Evolutionary conservation across 768 basidiomycete species (phyloP), one percentile per base, ranked within the genome.

Genomic region (Lentinula aciculospora): DNA sequence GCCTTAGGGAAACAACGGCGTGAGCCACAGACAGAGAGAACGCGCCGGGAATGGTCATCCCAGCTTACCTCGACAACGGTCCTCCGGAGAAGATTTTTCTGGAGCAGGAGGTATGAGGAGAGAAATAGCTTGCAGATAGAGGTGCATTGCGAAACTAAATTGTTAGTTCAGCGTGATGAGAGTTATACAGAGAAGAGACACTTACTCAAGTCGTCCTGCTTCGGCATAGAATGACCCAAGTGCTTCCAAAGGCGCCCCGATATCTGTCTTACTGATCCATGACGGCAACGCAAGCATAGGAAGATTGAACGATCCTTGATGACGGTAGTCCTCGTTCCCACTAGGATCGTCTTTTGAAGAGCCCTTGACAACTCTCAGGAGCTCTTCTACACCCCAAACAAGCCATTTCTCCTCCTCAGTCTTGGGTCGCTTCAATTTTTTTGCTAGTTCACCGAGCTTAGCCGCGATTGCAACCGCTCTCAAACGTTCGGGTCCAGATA

Each of bases 171-270:
- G 27, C 3, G n/a, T 3, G 39, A 27, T 17, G 39, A 53, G 15
- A 27, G 15, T 57, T 2, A 6, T 13, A 21, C 3, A 54, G 29
- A n/a, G 51, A 31, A 1, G 37, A 17, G 31, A 15, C n/a, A 72
- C 80, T 58, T 65, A 86, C 84, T 84, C 79, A n/a, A 74, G 61
- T 57, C 80, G 81, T 21, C 82, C 85, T 34, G 71, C 71, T 32
- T 74, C 71, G 3, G 80, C 79, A 61, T 89, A 88, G 53, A 83
- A 83, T 3, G 77, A 72, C 1, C 81, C 88, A 3, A 90, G 74
- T 0, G 85, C 81, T 62, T 87, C 86, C 32, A 89, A 73, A 1
- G 86, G 87, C 9, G 85, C 83, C 19, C 82, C 85, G 25, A 89
- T 69, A 61, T 89, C 85, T 21, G 78, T 76, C 57, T 73, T 76